A percentile compares a stretch with the other conserved stretches of the same genome.
These are phyloP conservation scores for Trametes cubensis DNA, from an alignment of 768 basidiomycete species.

Conservation along the genomic window DNA sequence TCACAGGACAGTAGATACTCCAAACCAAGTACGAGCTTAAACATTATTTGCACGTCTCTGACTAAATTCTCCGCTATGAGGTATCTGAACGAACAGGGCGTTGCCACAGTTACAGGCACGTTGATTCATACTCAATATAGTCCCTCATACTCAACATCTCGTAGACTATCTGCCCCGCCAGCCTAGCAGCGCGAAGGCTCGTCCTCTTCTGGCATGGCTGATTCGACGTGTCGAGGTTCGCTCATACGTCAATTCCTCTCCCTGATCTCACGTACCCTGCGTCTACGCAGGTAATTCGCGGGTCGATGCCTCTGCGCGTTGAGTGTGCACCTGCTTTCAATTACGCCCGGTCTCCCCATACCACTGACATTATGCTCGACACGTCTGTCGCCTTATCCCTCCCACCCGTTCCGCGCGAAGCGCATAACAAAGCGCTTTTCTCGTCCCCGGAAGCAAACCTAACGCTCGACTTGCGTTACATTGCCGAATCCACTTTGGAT, in stretches of 20 bases:
- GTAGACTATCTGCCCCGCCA: conserved; percentile 81
- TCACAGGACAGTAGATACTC: conserved; percentile 55
- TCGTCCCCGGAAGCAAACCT: conserved; percentile 49
- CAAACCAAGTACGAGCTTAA: conserved; percentile 67
- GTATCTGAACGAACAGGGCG: conserved; percentile 87
- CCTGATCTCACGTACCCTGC: background rate
- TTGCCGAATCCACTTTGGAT: conserved; percentile 59
- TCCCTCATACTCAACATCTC: conserved; percentile 6
- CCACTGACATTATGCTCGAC: conserved; percentile 57
- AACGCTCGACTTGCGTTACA: conserved; percentile 75
- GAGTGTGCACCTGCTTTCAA: conserved; percentile 97
- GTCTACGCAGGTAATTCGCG: conserved; percentile 70
- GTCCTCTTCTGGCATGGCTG: conserved; percentile 81
- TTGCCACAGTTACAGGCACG: conserved; percentile 78
- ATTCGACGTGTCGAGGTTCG: conserved; percentile 75
- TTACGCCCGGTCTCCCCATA: conserved; percentile 81
- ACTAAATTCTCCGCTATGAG: conserved; percentile 29
- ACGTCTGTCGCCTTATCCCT: conserved; percentile 38
- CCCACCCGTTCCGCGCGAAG: conserved; percentile 26
- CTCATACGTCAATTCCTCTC: background rate
- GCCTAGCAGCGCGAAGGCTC: conserved; percentile 42
- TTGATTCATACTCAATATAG: background rate
- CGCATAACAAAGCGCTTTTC: conserved; percentile 64
- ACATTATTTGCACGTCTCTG: background rate
- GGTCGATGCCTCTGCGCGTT: conserved; percentile 74